These are phyloP conservation scores for Lasiosphaeris hirsuta DNA, from an alignment of 495 filamentous ascomycete genomes.

Conservation along the genomic window DNA sequence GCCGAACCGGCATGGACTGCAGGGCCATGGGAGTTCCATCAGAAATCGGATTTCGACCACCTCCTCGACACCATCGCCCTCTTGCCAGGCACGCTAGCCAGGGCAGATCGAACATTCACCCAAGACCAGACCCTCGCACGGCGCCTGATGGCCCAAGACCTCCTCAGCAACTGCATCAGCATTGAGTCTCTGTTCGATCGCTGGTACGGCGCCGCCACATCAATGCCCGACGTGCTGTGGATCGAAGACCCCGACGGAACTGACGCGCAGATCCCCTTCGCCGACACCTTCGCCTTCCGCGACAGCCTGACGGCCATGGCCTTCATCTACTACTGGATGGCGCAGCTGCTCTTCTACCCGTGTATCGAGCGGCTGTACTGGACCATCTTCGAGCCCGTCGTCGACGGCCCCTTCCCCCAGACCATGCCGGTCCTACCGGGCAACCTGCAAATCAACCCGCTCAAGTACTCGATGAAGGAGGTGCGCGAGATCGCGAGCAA, in stretches of 20 bases:
- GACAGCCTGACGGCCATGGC: conserved; percentile 31
- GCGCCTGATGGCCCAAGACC: conserved; percentile 38
- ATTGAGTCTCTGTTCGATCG: conserved; percentile 38
- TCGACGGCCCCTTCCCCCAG: conserved; percentile 12
- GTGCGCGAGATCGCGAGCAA: conserved; percentile 32
- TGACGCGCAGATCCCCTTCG: conserved; percentile 29
- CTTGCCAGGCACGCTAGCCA: conserved; percentile 36
- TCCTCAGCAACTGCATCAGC: conserved; percentile 38
- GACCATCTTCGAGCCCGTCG: conserved; percentile 33
- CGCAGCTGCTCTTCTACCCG: conserved; percentile 38
- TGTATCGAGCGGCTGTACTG: conserved; percentile 36
- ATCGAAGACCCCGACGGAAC: conserved; percentile 7
- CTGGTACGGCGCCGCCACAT: conserved; percentile 34
- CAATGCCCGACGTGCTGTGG: conserved; percentile 15
- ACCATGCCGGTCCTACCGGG: conserved; percentile 3
- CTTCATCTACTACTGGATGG: conserved; percentile 41
- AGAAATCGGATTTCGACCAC: conserved; percentile 40
- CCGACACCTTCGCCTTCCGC: conserved; percentile 34
- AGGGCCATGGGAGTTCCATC: conserved; percentile 42
- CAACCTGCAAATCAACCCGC: conserved; percentile 25
- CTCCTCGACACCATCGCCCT: conserved; percentile 41
- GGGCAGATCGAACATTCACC: conserved; percentile 31
- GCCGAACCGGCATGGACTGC: conserved; percentile 42
- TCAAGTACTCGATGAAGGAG: conserved; percentile 21
- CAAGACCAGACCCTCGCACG: conserved; percentile 29